These are phyloP conservation scores for Nematodospora anomalae DNA, from an alignment of 1,139 yeast species.

Conservation along the genomic window DNA sequence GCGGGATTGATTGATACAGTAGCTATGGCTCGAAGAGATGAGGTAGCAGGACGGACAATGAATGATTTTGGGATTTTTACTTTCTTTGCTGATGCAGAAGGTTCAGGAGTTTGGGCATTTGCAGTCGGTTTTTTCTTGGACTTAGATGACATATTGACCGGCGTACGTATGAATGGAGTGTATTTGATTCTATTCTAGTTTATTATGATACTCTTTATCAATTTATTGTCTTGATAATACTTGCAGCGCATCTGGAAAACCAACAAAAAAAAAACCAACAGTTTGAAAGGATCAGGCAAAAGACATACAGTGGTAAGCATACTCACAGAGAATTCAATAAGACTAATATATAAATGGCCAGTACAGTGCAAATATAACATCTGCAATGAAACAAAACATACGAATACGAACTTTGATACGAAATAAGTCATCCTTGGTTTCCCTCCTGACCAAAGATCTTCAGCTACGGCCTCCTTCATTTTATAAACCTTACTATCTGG, in stretches of 20 bases:
- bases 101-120: constrained; percentile 15
- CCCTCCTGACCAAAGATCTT: not conserved
- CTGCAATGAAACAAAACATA: not conserved
- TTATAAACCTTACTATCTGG: constrained; percentile 1
- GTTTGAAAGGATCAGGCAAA: too few species aligned
- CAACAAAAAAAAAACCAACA: not conserved
- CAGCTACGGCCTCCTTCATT: not conserved
- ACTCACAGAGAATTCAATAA: not conserved
- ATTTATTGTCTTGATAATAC: not conserved
- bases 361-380: not conserved
- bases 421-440: not conserved
- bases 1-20: constrained; percentile 53
- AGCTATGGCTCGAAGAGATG: constrained; percentile 30
- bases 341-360: not conserved
- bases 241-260: not conserved
- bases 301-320: too few species aligned
- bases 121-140: constrained; percentile 27
- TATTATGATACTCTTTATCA: not conserved
- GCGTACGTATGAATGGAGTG: too few species aligned
- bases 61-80: constrained; percentile 47
- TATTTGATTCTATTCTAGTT: too few species aligned
- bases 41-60: constrained; percentile 57
- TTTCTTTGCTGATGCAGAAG: constrained; percentile 34
- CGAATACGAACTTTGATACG: not conserved
- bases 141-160: constrained; percentile 41